Evolutionary conservation across 768 basidiomycete genomes (phyloP), one percentile per base, ranked within the genome.

Genomic region (Boletus patriciae): DNA sequence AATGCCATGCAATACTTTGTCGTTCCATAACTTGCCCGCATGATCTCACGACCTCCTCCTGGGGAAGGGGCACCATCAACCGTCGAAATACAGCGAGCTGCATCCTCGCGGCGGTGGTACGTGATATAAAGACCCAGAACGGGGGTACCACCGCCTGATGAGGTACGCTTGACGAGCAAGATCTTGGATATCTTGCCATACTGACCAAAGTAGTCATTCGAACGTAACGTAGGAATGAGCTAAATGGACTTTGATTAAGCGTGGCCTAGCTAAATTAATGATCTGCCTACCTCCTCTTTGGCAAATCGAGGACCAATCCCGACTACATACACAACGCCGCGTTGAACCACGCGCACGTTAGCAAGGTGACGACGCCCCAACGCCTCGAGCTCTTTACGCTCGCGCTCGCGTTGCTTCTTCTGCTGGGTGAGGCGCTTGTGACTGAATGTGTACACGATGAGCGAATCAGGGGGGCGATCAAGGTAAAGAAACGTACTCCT

Each of bases 141-240:
- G 46, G 87, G 88, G 16, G 80, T 82, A 54, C 83, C 83, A 46
- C 84, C 85, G 43, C 85, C 88, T 10, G 90, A 84, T 5, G 86
- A 79, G 6, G 87, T 88, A 38, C 96, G 87, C 73, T 98, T 98
- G 48, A 92, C 88, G 31, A 99, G 82, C 51, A 98, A 79, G 46
- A 99, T 92, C 77, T 96, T 96, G 42, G 88, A 85, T 63, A 99
- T 98, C 78, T 95, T 98, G 64, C 97, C 97, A 73, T 98, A 99
- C 70, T 97, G 94, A 11, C 97, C 97, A 70, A 98, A 98, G 70
- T 97, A 98, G 63, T 99, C 97, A 63, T 87, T 88, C 6, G 93
- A 94, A 45, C 96, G 91, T 40, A 99, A 76, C 13, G 94, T 92
- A 1, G 94, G 88, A 62, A 98, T 92, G 45, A 94, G 84, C 94